Percentiles rank a stretch among this genome's conserved stretches.
Conservation (phyloP, 768 basidiomycete species). For the Agrocybe chaxingu region DNA sequence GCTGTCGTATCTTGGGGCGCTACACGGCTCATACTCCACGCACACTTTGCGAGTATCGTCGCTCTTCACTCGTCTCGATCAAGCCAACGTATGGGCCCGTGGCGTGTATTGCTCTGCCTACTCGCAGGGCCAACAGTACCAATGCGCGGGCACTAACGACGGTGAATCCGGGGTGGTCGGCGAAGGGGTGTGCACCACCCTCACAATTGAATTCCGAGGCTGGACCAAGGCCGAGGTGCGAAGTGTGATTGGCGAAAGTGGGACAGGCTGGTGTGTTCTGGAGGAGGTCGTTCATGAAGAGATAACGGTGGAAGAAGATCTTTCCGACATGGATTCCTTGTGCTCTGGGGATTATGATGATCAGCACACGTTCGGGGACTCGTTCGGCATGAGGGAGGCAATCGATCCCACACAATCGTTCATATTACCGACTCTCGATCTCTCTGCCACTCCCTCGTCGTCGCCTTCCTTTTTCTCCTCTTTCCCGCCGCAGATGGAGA, state of each 20-base stretch:
- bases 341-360: constrained; percentile 23
- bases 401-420: constrained; percentile 66
- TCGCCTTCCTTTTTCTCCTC: constrained; percentile 7
- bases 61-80: constrained; percentile 70
- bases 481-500: constrained; percentile 21
- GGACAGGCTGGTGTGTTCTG: constrained; percentile 72
- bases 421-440: constrained; percentile 73
- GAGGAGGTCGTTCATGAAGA: constrained; percentile 46
- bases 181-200: constrained; percentile 59
- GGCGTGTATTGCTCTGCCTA: constrained; percentile 61
- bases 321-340: constrained; percentile 18
- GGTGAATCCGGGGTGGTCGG: constrained; percentile 18
- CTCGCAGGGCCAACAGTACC: constrained; percentile 35
- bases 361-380: constrained; percentile 9
- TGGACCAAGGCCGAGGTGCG: constrained; percentile 69
- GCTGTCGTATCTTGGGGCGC: constrained; percentile 42
- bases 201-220: constrained; percentile 69
- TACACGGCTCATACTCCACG: constrained; percentile 50
- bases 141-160: neutral
- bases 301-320: constrained; percentile 19
- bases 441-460: constrained; percentile 50
- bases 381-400: constrained; percentile 2
- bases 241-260: constrained; percentile 65
- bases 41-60: constrained; percentile 66
- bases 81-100: constrained; percentile 63